Evolutionary conservation across 2,329 filamentous ascomycete genomes (phyloP), one percentile per base, ranked within the genome.

Genomic region (Fusarium setosum): DNA sequence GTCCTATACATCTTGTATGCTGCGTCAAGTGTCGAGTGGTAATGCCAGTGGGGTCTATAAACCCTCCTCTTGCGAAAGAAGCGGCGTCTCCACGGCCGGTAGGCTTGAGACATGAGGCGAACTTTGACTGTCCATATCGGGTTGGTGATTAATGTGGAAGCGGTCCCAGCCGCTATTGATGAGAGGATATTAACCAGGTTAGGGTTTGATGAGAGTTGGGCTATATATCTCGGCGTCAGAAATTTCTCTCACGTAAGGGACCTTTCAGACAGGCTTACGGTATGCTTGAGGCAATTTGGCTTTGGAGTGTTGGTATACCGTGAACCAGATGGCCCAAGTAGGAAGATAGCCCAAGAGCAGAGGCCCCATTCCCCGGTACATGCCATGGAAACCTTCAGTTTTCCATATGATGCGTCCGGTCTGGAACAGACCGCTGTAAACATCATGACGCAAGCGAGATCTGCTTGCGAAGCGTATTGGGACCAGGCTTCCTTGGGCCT

Each of bases 121-220:
- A 96, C 98, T 80, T 98, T 99, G 82, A 99, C 97, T 23, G 98
- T 95, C 96, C 96, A 99, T 59, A 99, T 98, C 1, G 96, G 96
- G 76, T 97, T 98, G n/a, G 96, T 98, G 61, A 90, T 91, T 63
- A 97, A 84, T 2, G 95, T 98, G 10, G 69, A 94, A 97, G 80
- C 92, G 58, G 89, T 93, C 52, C 96, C 96, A 18, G 94, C 96
- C 51, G 93, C 86, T 59, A 98, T 87, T 7, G 95, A 97, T 21
- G 95, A 95, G 82, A 92, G 93, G 66, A 95, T 90, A 74, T 92
- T 93, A 69, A 94, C 44, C 3, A 20, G 13, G 11, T 64, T 54
- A 9, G 58, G 53, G 6, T 42, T 58, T 29, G 61, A 58, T 2
- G 50, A 48, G 11, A 64, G 53, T 32, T 87, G 37, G 92, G 77